Base-by-base conservation (phyloP, 164 flowering plant species). In the Vitis rotundifolia region DNA sequence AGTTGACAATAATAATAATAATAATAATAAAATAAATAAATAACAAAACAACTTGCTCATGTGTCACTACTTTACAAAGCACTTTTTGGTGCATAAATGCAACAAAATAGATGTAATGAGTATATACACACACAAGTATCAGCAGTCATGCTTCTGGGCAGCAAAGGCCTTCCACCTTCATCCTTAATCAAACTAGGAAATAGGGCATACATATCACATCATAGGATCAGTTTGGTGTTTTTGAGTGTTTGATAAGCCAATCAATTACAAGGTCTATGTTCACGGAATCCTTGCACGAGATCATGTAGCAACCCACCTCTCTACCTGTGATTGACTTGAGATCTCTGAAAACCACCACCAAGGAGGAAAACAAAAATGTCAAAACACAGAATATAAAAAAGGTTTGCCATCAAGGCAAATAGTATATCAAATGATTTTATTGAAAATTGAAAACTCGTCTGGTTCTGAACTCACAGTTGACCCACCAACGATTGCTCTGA, bases 241-340 rank as follows among this genome's bases (percentile, higher is more conserved):
- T 92, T 1, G 97, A 92, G 87, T 89, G 97, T 75, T 90, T 89
- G 77, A 92, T 89, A 49, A 92, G 93, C 95, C 95, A 92, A 69
- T 92, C 91, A 22, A 90, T 87, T 59, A 90, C 97, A 47, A 66
- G 68, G 49, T 90, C 92, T 55, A 92, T 92, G 80, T 92, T 90
- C 66, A 88, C 63, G 3, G 95, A 86, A 54, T 90, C 91, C 80
- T 90, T 92, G 86, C 97, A 92, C 6, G 95, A 92, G 71, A 89
- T 92, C 97, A 90, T 90, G 72, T 90, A 90, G 84, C 91, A 90
- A 78, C 96, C 83, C 9, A 92, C 97, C 79, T 90, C 96, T 73
- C 92, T 86, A 59, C 87, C 92, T 47, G 61, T 72, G 54, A 90
- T 80, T 29, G 85, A 76, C 47, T 81, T 88, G 51, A 90, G 89